Base-by-base conservation (phyloP, 2,329 filamentous ascomycete genomes). In the Talaromyces sp. region DNA sequence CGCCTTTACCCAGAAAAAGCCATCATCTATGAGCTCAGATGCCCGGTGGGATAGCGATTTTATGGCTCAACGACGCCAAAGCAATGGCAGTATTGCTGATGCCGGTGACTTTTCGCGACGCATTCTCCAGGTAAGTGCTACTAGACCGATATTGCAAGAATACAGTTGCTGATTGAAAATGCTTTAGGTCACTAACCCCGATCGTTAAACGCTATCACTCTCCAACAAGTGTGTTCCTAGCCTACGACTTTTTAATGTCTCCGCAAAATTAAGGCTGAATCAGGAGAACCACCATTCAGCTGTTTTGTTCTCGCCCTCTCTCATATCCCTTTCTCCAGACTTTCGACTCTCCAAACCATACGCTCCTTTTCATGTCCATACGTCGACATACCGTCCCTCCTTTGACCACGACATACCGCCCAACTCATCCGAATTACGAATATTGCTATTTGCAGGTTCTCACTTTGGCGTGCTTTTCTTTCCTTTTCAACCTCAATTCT, bases 51-150 rank as follows among this genome's bases (percentile, higher is more conserved):
- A 98, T 70, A 92, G 93, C 8, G 89, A 84, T 64, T 86, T 93
- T 69, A 89, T 96, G 85, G 89, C 90, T 66, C 87, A 93, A 71
- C 86, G 92, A 74, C 87, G 93, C 78, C 86, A 94, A 81, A 97
- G 94, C 80, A 92, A 95, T 73, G 94, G 94, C 71, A 97, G 93
- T 79, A 97, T 98, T 78, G 94, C 93, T 61, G 94, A 98, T 78
- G 96, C 97, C 80, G 89, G 96, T 80, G 94, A 98, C 78, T 98
- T 97, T 81, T 97, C 94, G 68, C 88, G 94, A 81, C 90, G 91
- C 81, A 97, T 98, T 79, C 86, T 98, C 75, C 91, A 96, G 88
- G 94, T 96, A 85, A 70, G 86, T 81, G 2, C 6, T 17, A 13
- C 2, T 37, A 1, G 5, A 6, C 8, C n/a, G 19, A 8, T 4